Evolutionary conservation across 2,329 filamentous ascomycete genomes (phyloP).

Genomic region (Apiospora saccharicola): DNA sequence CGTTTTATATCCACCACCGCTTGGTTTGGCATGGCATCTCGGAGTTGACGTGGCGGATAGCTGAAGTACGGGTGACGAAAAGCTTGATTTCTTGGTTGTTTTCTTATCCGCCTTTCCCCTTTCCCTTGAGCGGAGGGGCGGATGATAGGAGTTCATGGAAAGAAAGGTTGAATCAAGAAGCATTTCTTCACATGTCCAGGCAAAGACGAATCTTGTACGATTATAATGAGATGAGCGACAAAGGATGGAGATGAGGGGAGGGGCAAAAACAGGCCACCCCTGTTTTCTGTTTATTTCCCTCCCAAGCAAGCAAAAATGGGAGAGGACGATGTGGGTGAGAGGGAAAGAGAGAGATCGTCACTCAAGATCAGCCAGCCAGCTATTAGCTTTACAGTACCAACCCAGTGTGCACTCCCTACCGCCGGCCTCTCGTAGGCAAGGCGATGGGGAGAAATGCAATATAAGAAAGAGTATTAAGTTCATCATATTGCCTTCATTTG

Average conservation of each 20-base stretch:
- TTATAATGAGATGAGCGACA: conserved; percentile 3
- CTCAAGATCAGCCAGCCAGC: conserved; percentile 12
- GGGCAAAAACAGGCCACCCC: not conserved
- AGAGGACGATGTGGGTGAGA: not conserved
- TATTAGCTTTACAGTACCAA: conserved; percentile 11
- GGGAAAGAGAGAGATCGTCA: not conserved
- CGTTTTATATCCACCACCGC: conserved; percentile 3
- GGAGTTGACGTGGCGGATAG: not conserved
- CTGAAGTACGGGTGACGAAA: not conserved
- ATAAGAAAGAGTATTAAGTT: conserved; percentile 16
- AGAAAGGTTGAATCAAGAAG: not conserved
- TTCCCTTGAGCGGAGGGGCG: not conserved
- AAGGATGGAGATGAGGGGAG: not conserved
- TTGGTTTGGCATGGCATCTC: not conserved
- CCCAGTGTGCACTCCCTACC: not conserved
- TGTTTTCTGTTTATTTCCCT: not conserved
- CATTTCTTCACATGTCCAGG: not conserved
- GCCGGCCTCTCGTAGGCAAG: not conserved
- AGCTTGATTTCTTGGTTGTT: not conserved
- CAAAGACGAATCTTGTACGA: conserved; percentile 10
- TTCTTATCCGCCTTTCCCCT: not conserved
- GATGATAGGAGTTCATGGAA: not conserved
- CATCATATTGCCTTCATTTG: not conserved
- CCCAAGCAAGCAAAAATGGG: not conserved
- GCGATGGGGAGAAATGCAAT: not conserved